A percentile compares a stretch with the other conserved stretches of the same genome.
These are phyloP conservation scores for Spatholobus suberectus DNA, from an alignment of 306 rosid species.

Conservation along the genomic window DNA sequence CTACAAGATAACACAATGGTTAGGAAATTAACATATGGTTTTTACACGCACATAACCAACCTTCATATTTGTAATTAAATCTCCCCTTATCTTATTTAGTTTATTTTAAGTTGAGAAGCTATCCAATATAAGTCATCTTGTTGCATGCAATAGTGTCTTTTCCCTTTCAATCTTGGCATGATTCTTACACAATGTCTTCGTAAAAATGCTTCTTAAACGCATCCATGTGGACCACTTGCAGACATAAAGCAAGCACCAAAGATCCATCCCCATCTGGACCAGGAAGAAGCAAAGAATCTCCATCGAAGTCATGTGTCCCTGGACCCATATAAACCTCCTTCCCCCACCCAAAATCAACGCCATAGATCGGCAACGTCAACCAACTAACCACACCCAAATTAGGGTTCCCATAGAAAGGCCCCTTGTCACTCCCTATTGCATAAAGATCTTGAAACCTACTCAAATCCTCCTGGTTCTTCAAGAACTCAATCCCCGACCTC, in stretches of 20 bases:
- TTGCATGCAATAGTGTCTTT: not conserved
- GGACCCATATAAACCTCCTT: slow-evolving; percentile 6
- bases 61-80: not conserved
- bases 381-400: slow-evolving; percentile 1
- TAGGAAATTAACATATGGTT: not conserved
- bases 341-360: not conserved
- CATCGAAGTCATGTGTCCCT: not conserved
- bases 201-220: not conserved
- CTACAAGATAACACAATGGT: not conserved
- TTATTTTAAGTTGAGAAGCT: not conserved
- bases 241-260: not conserved
- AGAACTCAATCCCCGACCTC: slow-evolving; percentile 47
- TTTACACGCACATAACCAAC: not conserved
- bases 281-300: slow-evolving; percentile 12
- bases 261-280: not conserved
- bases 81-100: not conserved
- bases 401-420: slow-evolving; percentile 51
- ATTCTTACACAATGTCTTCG: not conserved
- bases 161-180: not conserved
- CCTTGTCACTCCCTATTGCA: slow-evolving; percentile 34
- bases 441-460: slow-evolving; percentile 58
- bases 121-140: not conserved
- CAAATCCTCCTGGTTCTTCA: slow-evolving; percentile 56
- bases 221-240: not conserved
- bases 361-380: not conserved